These are phyloP conservation scores for Lentinula sp. DNA, from an alignment of 768 basidiomycete genomes.

Conservation along the genomic window DNA sequence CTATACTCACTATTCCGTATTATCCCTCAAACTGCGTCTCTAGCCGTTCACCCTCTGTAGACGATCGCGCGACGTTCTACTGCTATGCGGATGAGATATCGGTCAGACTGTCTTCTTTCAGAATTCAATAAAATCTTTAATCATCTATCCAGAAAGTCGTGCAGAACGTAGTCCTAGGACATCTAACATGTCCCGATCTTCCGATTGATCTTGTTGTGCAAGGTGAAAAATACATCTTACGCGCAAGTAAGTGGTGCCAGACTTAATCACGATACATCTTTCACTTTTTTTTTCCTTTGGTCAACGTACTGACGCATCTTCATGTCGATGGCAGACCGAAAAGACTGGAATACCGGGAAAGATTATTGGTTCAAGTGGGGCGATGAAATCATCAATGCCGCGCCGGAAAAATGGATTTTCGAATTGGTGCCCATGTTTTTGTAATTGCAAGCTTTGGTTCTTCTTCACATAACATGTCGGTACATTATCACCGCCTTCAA, in stretches of 20 bases:
- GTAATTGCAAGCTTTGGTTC: no score
- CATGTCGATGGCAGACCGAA: not conserved
- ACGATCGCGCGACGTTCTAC: constrained; percentile 1
- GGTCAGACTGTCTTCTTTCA: not conserved
- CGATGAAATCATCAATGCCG: not conserved
- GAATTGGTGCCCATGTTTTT: not conserved
- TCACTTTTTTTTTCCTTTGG: not conserved
- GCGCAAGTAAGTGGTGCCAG: not conserved
- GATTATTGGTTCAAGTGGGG: not conserved
- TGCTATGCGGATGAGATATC: constrained; percentile 3
- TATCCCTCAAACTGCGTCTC: not conserved
- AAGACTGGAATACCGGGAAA: not conserved
- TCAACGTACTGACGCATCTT: not conserved
- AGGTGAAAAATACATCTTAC: not conserved
- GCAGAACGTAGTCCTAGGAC: not conserved
- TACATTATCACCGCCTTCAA: no score
- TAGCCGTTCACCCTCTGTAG: not conserved
- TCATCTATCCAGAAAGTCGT: not conserved
- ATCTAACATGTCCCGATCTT: not conserved
- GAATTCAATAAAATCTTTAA: not conserved
- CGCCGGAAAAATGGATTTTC: not conserved
- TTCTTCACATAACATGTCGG: no score
- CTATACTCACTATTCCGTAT: no score
- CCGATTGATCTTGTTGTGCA: not conserved
- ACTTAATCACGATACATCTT: no score